Percentiles rank a stretch among this genome's conserved stretches.
Conservation (phyloP, 306 rosid species). For the Erythrophleum fordii region DNA sequence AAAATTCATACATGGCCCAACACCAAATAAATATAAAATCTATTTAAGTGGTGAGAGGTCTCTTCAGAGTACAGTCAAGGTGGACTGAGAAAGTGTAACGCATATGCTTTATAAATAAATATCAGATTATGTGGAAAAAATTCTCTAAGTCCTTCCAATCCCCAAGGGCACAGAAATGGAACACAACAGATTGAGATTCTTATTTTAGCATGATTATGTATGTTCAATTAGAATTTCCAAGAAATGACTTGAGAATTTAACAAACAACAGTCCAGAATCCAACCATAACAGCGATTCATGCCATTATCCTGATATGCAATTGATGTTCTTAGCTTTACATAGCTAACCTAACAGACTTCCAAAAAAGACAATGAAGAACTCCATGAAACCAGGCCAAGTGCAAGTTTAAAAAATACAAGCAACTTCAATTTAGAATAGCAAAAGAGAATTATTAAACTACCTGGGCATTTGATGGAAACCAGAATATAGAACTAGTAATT, state of each 20-base stretch:
- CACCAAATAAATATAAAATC: not conserved
- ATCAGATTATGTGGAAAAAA: not conserved
- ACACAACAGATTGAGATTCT: not conserved
- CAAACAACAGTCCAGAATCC: not conserved
- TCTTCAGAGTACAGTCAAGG: not conserved
- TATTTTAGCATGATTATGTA: not conserved
- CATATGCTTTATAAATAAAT: not conserved
- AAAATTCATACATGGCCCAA: not conserved
- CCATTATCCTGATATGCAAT: not conserved
- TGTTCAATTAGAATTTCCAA: not conserved
- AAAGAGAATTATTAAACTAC: too few species aligned
- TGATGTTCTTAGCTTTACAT: not conserved
- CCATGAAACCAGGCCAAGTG: too few species aligned
- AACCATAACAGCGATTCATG: not conserved
- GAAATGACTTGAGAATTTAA: too few species aligned
- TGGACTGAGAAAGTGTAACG: not conserved
- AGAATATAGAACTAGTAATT: too few species aligned
- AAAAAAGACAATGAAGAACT: not conserved
- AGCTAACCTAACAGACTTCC: not conserved
- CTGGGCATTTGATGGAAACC: too few species aligned
- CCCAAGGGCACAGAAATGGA: not conserved
- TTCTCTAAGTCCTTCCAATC: not conserved
- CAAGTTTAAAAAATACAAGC: too few species aligned
- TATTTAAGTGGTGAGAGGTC: not conserved
- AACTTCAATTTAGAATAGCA: too few species aligned